Conservation (phyloP, 192 early-diverging fungal species). For the Piromyces sp. region DNA sequence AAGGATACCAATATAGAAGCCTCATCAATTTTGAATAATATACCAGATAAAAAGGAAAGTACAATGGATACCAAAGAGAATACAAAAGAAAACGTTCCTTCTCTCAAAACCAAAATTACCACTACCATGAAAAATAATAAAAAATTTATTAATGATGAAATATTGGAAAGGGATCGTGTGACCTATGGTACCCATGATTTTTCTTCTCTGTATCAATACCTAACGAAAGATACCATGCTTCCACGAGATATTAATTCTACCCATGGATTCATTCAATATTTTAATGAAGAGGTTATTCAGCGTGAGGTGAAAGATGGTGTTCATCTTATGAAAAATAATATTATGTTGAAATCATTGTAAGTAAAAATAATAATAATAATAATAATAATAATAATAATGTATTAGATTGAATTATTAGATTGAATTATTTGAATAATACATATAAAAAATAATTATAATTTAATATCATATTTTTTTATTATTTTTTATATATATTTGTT, state of each 20-base stretch:
- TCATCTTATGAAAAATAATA: not conserved
- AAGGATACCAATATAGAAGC: too few species aligned
- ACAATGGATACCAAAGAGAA: too few species aligned
- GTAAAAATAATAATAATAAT: not conserved
- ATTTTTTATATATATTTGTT: too few species aligned
- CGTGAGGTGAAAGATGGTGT: not conserved
- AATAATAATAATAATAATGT: too few species aligned
- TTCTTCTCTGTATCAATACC: not conserved
- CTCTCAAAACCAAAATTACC: too few species aligned
- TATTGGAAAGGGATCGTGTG: not conserved
- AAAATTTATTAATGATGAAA: not conserved
- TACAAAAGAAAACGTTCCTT: too few species aligned
- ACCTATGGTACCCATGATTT: not conserved
- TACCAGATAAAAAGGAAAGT: too few species aligned
- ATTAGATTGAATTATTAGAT: too few species aligned
- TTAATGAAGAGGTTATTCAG: not conserved
- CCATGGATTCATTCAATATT: not conserved
- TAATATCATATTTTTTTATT: too few species aligned
- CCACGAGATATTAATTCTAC: not conserved
- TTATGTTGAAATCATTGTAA: not conserved
- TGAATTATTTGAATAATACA: too few species aligned
- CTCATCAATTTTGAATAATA: too few species aligned
- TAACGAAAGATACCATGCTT: not conserved
- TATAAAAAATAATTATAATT: too few species aligned
- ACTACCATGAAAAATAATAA: not conserved